A percentile compares a stretch with the other conserved stretches of the same genome.
phyloP scores from a whole-genome alignment of 1,284 basidiomycete genomes.

The Ustilago shanxiensis region DNA sequence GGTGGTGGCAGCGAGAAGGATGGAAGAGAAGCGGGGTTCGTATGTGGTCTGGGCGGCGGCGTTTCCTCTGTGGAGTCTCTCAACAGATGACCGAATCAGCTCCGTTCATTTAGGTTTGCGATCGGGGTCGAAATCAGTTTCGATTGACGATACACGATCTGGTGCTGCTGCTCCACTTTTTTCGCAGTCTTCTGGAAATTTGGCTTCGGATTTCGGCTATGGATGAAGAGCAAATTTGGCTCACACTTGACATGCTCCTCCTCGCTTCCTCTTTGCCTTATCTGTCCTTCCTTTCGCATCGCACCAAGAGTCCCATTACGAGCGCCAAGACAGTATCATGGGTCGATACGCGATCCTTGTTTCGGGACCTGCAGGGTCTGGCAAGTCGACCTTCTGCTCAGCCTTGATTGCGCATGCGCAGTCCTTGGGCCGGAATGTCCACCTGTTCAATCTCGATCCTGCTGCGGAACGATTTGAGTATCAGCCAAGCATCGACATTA shows the following conservation, averaged over 20 bases:
- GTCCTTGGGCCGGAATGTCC: constrained; percentile 83
- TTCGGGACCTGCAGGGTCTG: constrained; percentile 92
- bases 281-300: too few species aligned
- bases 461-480: constrained; percentile 95
- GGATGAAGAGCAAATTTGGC: neutral
- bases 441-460: constrained; percentile 97
- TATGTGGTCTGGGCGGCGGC: constrained; percentile 14
- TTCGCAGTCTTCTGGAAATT: neutral
- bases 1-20: constrained; percentile 8
- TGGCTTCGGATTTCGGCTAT: constrained; percentile 15
- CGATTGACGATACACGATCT: neutral
- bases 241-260: constrained; percentile 4
- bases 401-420: constrained; percentile 91
- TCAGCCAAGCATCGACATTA: constrained; percentile 92
- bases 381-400: constrained; percentile 94
- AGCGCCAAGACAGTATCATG: constrained; percentile 31
- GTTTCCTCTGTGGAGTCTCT: neutral
- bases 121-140: neutral
- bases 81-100: constrained; percentile 26
- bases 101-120: constrained; percentile 9
- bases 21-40: constrained; percentile 8
- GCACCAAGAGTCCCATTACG: neutral
- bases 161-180: constrained; percentile 13
- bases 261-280: neutral
- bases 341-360: constrained; percentile 63